Evolutionary conservation across 805 yeast species (phyloP).

Genomic region (Candida maris): DNA sequence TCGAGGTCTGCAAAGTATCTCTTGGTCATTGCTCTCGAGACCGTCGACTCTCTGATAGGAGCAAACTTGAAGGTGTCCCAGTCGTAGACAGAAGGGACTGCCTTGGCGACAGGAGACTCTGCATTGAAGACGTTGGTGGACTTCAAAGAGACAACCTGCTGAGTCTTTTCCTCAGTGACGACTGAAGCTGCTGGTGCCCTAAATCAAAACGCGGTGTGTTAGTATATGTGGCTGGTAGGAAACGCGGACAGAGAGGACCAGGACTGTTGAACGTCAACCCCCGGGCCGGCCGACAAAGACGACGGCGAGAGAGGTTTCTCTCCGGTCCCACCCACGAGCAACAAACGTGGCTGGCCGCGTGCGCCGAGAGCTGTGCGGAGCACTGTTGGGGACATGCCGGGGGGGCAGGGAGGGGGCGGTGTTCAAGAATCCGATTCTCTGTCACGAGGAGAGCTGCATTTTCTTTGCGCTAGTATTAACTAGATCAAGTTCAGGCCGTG

Average conservation of each 20-base stretch:
- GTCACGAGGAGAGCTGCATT: slow-evolving; percentile 25
- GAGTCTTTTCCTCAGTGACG: slow-evolving; percentile 11
- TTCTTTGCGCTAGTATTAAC: slow-evolving; percentile 42
- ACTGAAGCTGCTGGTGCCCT: slow-evolving; percentile 25
- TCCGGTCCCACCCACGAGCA: neutral
- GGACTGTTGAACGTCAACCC: too few relatives aligned
- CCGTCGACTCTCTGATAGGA: slow-evolving; percentile 75
- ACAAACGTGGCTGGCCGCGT: neutral
- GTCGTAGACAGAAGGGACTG: slow-evolving; percentile 36
- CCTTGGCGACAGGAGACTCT: slow-evolving; percentile 27
- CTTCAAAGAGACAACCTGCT: slow-evolving; percentile 18
- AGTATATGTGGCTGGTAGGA: too few relatives aligned
- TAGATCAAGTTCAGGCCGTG: slow-evolving; percentile 43
- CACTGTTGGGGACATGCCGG: too few relatives aligned
- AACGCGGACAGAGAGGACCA: too few relatives aligned
- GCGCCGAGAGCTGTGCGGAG: neutral
- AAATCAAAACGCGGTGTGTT: slow-evolving; percentile 5
- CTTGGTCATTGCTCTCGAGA: slow-evolving; percentile 75
- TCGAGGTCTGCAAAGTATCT: slow-evolving; percentile 72
- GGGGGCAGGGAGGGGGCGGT: neutral
- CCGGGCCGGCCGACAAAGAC: too few relatives aligned
- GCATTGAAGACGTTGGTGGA: slow-evolving; percentile 21
- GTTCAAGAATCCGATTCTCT: slow-evolving; percentile 1
- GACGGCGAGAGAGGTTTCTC: neutral
- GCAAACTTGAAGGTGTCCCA: slow-evolving; percentile 68